phyloP scores from a whole-genome alignment of 345 rosid genomes.

The Carallia pectinifolia region DNA sequence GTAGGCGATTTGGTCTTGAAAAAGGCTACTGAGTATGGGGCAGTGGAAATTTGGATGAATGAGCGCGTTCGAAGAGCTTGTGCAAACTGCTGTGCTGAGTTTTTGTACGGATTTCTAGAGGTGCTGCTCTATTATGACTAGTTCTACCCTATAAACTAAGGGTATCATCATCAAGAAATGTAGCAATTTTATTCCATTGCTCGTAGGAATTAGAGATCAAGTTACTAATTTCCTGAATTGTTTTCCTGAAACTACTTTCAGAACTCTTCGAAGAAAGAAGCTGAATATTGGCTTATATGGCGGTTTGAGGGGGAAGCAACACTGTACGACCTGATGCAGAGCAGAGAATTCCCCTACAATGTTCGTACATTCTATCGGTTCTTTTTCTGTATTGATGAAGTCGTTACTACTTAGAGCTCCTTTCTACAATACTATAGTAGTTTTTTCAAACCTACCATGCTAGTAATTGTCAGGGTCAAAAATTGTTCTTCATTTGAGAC shows the following conservation, averaged over 20 bases:
- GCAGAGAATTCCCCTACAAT: slow-evolving; percentile 92
- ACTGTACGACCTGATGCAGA: slow-evolving; percentile 73
- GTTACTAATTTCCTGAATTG: slow-evolving; percentile 12
- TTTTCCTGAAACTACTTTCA: slow-evolving; percentile 33
- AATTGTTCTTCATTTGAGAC: background rate
- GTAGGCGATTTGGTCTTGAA: slow-evolving; percentile 85
- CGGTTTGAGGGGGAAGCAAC: slow-evolving; percentile 81
- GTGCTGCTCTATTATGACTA: slow-evolving; percentile 42
- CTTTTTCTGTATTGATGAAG: slow-evolving; percentile 1
- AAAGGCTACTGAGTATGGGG: slow-evolving; percentile 96
- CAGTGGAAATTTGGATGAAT: slow-evolving; percentile 98
- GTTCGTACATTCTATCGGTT: slow-evolving; percentile 46
- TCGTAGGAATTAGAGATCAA: background rate
- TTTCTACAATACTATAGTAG: background rate
- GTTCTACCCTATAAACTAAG: slow-evolving; percentile 34
- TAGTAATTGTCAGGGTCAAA: background rate
- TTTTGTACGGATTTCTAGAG: slow-evolving; percentile 87
- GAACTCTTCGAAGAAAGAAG: slow-evolving; percentile 76
- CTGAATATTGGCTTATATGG: slow-evolving; percentile 94
- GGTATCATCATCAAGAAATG: slow-evolving; percentile 25
- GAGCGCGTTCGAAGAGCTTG: slow-evolving; percentile 97
- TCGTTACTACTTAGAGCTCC: background rate
- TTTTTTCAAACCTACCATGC: background rate
- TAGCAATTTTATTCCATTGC: slow-evolving; percentile 4
- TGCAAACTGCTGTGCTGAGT: slow-evolving; percentile 91